phyloP scores from a whole-genome alignment of 768 basidiomycete genomes.

The Kwoniella mangroviensis region DNA sequence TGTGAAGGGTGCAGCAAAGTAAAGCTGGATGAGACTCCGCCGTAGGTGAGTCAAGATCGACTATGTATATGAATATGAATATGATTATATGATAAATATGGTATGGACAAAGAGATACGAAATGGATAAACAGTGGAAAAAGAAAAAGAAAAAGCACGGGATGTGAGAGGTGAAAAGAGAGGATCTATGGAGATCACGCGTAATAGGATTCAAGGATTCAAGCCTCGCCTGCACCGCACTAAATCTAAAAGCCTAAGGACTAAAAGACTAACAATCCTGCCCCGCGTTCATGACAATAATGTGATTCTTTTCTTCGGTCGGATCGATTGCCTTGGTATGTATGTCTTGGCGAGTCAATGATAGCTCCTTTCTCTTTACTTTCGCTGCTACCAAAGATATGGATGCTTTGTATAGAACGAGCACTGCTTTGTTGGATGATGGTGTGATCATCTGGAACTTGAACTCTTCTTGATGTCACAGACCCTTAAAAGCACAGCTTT shows the following conservation, averaged over 20 bases:
- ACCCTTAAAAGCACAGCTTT: no score
- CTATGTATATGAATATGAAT: background rate
- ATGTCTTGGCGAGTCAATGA: no score
- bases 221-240: background rate
- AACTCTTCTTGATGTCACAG: no score
- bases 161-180: background rate
- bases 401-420: no score
- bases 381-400: no score
- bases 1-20: no score
- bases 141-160: background rate
- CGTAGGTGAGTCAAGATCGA: background rate
- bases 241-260: background rate
- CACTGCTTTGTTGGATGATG: no score
- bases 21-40: background rate
- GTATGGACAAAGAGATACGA: background rate
- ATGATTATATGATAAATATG: background rate
- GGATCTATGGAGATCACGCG: background rate
- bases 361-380: no score
- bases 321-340: no score
- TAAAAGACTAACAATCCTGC: background rate
- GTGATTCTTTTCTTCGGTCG: no score
- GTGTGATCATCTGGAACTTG: no score
- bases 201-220: no score
- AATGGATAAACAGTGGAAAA: background rate
- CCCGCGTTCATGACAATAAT: constrained; percentile 7